A percentile compares a stretch with the other conserved stretches of the same genome.
Conservation (phyloP, 2,329 filamentous ascomycete genomes). For the Exutisphaerella laricina region DNA sequence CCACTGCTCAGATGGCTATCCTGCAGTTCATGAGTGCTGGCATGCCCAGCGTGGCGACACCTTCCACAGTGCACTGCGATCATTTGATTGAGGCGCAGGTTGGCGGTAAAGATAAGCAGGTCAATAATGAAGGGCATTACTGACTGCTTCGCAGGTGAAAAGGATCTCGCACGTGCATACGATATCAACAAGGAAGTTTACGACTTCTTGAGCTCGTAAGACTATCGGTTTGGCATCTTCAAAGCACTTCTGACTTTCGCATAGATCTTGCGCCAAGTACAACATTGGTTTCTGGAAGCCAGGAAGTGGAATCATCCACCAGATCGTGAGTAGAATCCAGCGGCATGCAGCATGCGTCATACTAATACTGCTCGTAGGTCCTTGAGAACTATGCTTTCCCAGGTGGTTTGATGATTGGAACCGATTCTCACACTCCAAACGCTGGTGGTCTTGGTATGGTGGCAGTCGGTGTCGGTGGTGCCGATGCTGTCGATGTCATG, state of each 20-base stretch:
- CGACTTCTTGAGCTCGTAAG: constrained; percentile 69
- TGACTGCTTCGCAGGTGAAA: constrained; percentile 63
- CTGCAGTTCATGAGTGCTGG: constrained; percentile 99
- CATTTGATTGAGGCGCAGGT: constrained; percentile 98
- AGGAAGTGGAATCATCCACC: constrained; percentile 98
- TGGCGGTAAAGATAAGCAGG: constrained; percentile 84
- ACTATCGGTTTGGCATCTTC: no score
- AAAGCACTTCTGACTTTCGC: no score
- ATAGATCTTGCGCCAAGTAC: constrained; percentile 90
- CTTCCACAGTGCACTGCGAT: constrained; percentile 95
- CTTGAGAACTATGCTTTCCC: constrained; percentile 99
- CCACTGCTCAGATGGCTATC: constrained; percentile 99
- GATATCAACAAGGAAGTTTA: constrained; percentile 95
- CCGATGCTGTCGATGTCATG: constrained; percentile 98
- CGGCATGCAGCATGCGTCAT: no score
- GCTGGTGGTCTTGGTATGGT: constrained; percentile 92
- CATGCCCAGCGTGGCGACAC: constrained; percentile 91
- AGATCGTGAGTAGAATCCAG: no score
- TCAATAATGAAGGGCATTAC: no score
- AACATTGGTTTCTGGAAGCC: constrained; percentile 99
- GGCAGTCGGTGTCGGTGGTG: constrained; percentile 92
- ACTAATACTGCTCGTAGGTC: constrained; percentile 3
- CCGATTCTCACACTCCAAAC: constrained; percentile 93
- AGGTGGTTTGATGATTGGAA: constrained; percentile 68
- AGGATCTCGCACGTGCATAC: constrained; percentile 57